Percentiles rank a stretch among this genome's conserved stretches.
Conservation (phyloP, 148 eudicot species). For the Simmondsia chinensis region DNA sequence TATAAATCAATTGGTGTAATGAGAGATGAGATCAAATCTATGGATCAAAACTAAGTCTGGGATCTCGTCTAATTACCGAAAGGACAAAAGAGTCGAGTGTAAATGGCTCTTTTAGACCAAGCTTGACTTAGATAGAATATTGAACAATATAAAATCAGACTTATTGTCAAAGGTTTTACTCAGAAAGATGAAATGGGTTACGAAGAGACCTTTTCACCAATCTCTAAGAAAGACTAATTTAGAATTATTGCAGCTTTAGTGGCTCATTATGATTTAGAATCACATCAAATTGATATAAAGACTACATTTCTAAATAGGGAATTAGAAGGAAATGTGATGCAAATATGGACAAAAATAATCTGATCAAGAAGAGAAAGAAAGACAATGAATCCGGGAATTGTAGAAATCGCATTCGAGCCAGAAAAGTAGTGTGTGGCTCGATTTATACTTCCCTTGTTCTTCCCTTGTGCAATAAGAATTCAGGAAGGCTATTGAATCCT, state of each 20-base stretch:
- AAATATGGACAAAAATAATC: no score
- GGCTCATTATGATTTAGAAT: neutral
- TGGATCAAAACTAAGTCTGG: neutral
- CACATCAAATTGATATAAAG: conserved; percentile 1
- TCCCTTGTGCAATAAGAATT: no score
- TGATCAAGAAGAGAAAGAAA: neutral
- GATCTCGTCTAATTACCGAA: neutral
- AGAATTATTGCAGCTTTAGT: neutral
- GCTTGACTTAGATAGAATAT: neutral
- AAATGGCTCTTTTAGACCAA: conserved; percentile 1
- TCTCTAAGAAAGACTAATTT: neutral
- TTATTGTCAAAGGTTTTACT: neutral
- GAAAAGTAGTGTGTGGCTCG: no score
- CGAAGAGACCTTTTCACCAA: neutral
- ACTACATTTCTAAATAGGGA: no score
- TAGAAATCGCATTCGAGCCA: no score
- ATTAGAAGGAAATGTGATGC: no score
- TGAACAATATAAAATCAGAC: no score
- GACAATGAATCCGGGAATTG: no score
- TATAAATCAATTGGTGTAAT: neutral
- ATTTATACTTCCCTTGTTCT: no score
- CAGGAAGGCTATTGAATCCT: no score
- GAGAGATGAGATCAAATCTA: neutral
- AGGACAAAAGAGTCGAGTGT: neutral
- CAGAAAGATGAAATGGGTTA: neutral